Conservation (phyloP, 495 filamentous ascomycete species). For the Penicillium nucicola region DNA sequence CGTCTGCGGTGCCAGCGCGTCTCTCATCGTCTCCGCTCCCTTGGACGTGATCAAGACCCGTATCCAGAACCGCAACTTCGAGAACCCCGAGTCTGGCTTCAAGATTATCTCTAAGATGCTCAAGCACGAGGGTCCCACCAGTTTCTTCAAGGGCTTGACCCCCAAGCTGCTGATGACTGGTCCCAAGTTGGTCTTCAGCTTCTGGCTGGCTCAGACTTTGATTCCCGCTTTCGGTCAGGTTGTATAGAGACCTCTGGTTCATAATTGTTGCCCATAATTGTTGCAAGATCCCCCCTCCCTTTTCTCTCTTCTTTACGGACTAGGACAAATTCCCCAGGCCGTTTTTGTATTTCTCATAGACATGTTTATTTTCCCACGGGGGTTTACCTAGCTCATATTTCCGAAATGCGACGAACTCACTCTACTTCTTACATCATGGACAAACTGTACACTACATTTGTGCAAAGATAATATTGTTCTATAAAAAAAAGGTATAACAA, state of each 20-base stretch:
- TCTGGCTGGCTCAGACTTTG: conserved; percentile 96
- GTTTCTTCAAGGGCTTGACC: conserved; percentile 96
- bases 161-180: conserved; percentile 99
- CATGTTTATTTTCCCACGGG: conserved; percentile 7
- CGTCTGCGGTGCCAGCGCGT: conserved; percentile 88
- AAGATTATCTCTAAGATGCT: conserved; percentile 87
- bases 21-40: conserved; percentile 88
- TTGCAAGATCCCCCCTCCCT: not conserved
- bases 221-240: conserved; percentile 69
- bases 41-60: conserved; percentile 99
- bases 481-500: not conserved
- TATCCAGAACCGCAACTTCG: conserved; percentile 99
- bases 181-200: conserved; percentile 97
- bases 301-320: conserved; percentile 1
- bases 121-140: conserved; percentile 74
- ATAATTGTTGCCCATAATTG: conserved; percentile 5
- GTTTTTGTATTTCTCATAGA: conserved; percentile 14
- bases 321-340: not conserved
- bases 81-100: conserved; percentile 92
- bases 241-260: conserved; percentile 35
- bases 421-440: not conserved
- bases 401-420: conserved; percentile 8
- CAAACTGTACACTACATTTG: not conserved
- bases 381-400: conserved; percentile 1
- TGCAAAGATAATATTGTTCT: not conserved